Evolutionary conservation across 2,329 filamentous ascomycete species (phyloP).

Genomic region (Botryotinia calthae): DNA sequence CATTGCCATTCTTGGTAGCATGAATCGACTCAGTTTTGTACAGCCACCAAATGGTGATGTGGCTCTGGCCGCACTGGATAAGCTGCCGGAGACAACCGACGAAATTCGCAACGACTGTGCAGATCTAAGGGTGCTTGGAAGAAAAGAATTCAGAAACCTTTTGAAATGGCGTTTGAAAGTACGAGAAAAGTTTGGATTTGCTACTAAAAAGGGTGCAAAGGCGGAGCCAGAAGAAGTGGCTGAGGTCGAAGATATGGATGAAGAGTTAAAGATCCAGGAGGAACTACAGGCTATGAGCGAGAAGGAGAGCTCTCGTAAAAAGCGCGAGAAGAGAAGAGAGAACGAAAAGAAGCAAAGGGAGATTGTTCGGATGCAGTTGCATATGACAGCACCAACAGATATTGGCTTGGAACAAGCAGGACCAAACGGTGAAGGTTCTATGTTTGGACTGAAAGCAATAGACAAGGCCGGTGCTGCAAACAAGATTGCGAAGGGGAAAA

Average conservation of each 20-base stretch:
- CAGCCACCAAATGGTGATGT: slow-evolving; percentile 80
- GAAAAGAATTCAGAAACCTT: slow-evolving; percentile 90
- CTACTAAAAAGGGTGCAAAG: slow-evolving; percentile 56
- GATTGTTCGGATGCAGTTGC: slow-evolving; percentile 92
- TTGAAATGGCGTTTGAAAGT: slow-evolving; percentile 88
- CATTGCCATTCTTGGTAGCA: slow-evolving; percentile 82
- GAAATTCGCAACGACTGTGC: slow-evolving; percentile 77
- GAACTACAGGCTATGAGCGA: slow-evolving; percentile 82
- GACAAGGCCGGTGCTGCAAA: slow-evolving; percentile 71
- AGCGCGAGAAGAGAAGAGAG: slow-evolving; percentile 78
- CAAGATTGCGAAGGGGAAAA: slow-evolving; percentile 73
- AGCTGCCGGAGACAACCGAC: slow-evolving; percentile 79
- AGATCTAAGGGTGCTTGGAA: slow-evolving; percentile 85
- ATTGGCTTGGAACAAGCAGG: slow-evolving; percentile 88
- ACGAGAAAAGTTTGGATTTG: slow-evolving; percentile 85
- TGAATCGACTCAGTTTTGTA: slow-evolving; percentile 81
- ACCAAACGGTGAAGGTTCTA: slow-evolving; percentile 73
- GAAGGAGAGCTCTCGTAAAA: slow-evolving; percentile 71
- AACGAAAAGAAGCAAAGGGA: slow-evolving; percentile 95
- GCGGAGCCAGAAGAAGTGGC: slow-evolving; percentile 61
- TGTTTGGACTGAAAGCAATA: slow-evolving; percentile 81
- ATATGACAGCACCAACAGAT: slow-evolving; percentile 94
- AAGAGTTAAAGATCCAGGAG: slow-evolving; percentile 86
- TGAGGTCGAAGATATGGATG: slow-evolving; percentile 86
- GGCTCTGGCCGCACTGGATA: slow-evolving; percentile 79